Percentiles rank a stretch among this genome's conserved stretches.
Conservation (phyloP, 2,329 filamentous ascomycete genomes). For the Exophiala xenobiotica region DNA sequence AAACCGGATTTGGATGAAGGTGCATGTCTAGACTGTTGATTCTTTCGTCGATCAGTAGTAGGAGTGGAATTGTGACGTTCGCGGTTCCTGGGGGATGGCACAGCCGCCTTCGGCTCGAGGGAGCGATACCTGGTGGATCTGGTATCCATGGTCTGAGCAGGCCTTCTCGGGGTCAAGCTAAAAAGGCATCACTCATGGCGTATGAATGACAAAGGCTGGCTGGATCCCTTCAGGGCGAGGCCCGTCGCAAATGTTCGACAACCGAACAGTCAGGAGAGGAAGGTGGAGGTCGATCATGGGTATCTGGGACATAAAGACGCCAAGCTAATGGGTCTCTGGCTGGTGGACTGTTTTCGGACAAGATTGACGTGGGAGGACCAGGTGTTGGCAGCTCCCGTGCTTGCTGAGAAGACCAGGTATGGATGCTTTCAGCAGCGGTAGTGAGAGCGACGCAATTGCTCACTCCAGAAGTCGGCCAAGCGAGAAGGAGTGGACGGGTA, state of each 20-base stretch:
- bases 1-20: slow-evolving; percentile 20
- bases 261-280: slow-evolving; percentile 5
- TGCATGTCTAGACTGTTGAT: slow-evolving; percentile 23
- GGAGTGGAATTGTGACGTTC: slow-evolving; percentile 30
- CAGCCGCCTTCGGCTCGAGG: slow-evolving; percentile 23
- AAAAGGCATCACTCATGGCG: slow-evolving; percentile 11
- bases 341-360: not conserved
- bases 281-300: slow-evolving; percentile 21
- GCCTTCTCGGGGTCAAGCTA: not conserved
- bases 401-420: slow-evolving; percentile 1
- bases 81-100: slow-evolving; percentile 21
- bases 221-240: slow-evolving; percentile 5
- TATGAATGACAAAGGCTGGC: slow-evolving; percentile 6
- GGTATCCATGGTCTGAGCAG: slow-evolving; percentile 27
- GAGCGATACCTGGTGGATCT: slow-evolving; percentile 30
- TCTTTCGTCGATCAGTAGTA: slow-evolving; percentile 22
- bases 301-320: slow-evolving; percentile 21
- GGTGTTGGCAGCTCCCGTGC: slow-evolving; percentile 7
- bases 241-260: slow-evolving; percentile 2
- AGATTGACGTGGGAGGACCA: not conserved
- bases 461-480: not conserved
- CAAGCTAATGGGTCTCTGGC: slow-evolving; percentile 26
- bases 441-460: not conserved
- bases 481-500: not conserved
- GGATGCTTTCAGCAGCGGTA: not conserved